Conservation (phyloP, 202 grass and related monocot genomes). For the Panicum virgatum region DNA sequence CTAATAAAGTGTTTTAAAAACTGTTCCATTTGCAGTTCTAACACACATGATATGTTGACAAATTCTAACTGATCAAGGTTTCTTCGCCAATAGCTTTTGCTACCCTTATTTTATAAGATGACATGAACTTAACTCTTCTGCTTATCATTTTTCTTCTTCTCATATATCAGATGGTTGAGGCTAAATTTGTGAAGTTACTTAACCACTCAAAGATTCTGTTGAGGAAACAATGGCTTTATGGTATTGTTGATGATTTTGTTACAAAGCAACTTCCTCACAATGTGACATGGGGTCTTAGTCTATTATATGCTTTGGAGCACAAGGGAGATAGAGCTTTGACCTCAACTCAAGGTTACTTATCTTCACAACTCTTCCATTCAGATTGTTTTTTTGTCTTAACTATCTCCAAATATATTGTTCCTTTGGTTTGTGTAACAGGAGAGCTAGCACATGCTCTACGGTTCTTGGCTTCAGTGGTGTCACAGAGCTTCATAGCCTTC, state of each 20-base stretch:
- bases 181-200: slow-evolving; percentile 84
- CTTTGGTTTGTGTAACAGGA: slow-evolving; percentile 61
- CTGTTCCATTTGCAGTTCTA: background rate
- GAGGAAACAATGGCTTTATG: slow-evolving; percentile 95
- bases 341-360: slow-evolving; percentile 85
- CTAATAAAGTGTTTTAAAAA: background rate
- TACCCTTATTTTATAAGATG: slow-evolving; percentile 24
- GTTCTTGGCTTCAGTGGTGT: slow-evolving; percentile 98
- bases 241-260: slow-evolving; percentile 97
- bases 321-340: slow-evolving; percentile 85
- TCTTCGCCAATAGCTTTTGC: background rate
- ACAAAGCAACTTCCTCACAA: slow-evolving; percentile 99
- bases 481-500: slow-evolving; percentile 97
- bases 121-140: slow-evolving; percentile 6
- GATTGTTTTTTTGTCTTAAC: slow-evolving; percentile 13
- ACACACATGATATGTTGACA: background rate
- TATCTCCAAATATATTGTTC: background rate
- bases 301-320: slow-evolving; percentile 98
- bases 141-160: slow-evolving; percentile 21
- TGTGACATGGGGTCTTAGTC: slow-evolving; percentile 96
- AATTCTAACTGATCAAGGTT: background rate
- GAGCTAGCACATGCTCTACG: slow-evolving; percentile 92
- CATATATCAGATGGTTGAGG: slow-evolving; percentile 75
- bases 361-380: slow-evolving; percentile 21
- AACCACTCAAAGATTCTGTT: slow-evolving; percentile 83